Conservation (phyloP, 371 early-diverging fungal species). For the Zancudomyces culisetae region DNA sequence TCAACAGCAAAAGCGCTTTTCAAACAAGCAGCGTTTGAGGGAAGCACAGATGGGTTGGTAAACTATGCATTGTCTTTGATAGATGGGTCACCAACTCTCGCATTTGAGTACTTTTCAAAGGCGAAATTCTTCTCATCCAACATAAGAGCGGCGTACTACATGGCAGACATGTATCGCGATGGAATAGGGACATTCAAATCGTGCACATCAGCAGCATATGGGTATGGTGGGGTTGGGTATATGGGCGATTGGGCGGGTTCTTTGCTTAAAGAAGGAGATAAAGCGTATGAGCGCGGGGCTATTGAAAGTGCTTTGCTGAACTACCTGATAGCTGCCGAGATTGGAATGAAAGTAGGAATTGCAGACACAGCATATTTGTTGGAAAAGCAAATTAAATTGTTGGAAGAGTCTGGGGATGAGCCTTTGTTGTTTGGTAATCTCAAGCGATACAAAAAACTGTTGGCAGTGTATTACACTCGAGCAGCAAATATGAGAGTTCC, state of each 20-base stretch:
- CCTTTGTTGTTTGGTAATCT: constrained; percentile 6
- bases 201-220: constrained; percentile 11
- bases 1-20: constrained; percentile 37
- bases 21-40: constrained; percentile 28
- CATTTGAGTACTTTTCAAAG: constrained; percentile 4
- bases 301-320: constrained; percentile 41
- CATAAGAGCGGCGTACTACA: constrained; percentile 49
- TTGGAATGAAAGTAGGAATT: constrained; percentile 65
- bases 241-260: constrained; percentile 63
- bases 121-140: constrained; percentile 34
- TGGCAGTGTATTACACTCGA: constrained; percentile 77
- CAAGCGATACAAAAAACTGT: constrained; percentile 24
- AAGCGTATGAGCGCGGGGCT: constrained; percentile 37
- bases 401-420: neutral
- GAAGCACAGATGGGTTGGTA: constrained; percentile 28
- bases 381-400: constrained; percentile 27
- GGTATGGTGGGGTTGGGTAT: constrained; percentile 61
- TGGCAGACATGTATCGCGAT: constrained; percentile 38
- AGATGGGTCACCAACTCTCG: constrained; percentile 7
- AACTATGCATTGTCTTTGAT: constrained; percentile 21
- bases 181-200: constrained; percentile 3
- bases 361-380: constrained; percentile 76
- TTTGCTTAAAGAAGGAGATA: constrained; percentile 22
- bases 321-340: constrained; percentile 67
- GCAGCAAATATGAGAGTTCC: constrained; percentile 87